Evolutionary conservation across 169 alveolate genomes (phyloP).

Genomic region (Plasmodium billcollinsi): DNA sequence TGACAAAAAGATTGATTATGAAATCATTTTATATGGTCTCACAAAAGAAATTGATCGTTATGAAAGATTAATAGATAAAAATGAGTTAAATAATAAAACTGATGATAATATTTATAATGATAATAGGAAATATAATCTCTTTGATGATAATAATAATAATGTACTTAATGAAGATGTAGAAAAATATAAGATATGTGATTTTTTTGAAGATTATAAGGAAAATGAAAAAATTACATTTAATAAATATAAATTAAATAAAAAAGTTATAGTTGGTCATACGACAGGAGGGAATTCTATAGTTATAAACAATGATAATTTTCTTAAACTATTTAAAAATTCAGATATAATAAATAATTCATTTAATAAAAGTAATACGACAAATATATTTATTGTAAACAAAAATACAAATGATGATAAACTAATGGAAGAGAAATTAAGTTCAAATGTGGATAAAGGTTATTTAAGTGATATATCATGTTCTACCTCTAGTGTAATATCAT

Average conservation of each 20-base stretch:
- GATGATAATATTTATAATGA: not conserved
- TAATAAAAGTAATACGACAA: not conserved
- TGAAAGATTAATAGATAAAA: slow-evolving; percentile 1
- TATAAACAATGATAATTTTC: slow-evolving; percentile 52
- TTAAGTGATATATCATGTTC: slow-evolving; percentile 68
- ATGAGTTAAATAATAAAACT: not conserved
- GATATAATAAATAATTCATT: slow-evolving; percentile 1
- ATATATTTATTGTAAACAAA: not conserved
- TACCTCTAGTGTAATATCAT: slow-evolving; percentile 59
- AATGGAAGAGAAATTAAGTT: not conserved
- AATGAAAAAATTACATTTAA: not conserved
- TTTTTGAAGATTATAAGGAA: slow-evolving; percentile 36
- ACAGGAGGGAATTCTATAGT: slow-evolving; percentile 56
- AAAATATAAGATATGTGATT: not conserved
- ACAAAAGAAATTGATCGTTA: slow-evolving; percentile 18
- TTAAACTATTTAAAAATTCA: slow-evolving; percentile 22
- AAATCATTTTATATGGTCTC: not conserved
- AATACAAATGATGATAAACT: not conserved
- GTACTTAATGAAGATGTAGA: not conserved
- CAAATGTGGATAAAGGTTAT: slow-evolving; percentile 2
- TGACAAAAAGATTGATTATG: not conserved
- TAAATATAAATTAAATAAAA: slow-evolving; percentile 29
- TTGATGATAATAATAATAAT: not conserved
- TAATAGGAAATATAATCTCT: not conserved
- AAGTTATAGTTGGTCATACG: slow-evolving; percentile 49